Evolutionary conservation across 192 early-diverging fungal genomes (phyloP).

Genomic region (Phycomyces nitens): DNA sequence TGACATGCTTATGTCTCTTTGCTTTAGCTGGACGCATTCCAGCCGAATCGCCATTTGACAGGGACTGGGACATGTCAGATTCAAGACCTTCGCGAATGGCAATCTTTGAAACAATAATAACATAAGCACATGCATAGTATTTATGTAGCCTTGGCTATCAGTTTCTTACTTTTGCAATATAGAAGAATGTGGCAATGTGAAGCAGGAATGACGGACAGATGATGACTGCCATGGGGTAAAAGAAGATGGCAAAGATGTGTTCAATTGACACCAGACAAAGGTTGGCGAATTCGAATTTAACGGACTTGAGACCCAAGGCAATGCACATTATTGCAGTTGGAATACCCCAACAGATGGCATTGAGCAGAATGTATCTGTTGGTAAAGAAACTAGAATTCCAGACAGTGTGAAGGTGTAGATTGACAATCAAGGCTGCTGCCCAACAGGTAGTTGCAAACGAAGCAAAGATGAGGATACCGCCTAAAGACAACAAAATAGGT

Average conservation of each 20-base stretch:
- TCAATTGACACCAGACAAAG: conserved; percentile 46
- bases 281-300: conserved; percentile 49
- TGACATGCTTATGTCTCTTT: conserved; percentile 37
- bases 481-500: conserved; percentile 13
- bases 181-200: conserved; percentile 48
- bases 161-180: conserved; percentile 41
- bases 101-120: conserved; percentile 11
- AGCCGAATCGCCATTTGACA: conserved; percentile 5
- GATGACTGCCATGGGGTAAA: conserved; percentile 51
- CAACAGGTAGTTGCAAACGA: conserved; percentile 40
- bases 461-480: conserved; percentile 45
- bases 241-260: conserved; percentile 40
- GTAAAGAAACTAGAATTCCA: conserved; percentile 51
- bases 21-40: not conserved
- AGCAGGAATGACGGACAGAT: conserved; percentile 46
- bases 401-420: conserved; percentile 52
- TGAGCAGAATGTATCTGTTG: conserved; percentile 38
- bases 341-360: conserved; percentile 49
- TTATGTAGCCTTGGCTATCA: no score
- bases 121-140: not conserved
- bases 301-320: conserved; percentile 34
- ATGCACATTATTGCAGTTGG: conserved; percentile 34
- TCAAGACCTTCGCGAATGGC: conserved; percentile 26
- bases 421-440: conserved; percentile 44
- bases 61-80: conserved; percentile 28